Evolutionary conservation across 129 eudicot genomes (phyloP).

Genomic region (Pulicaria dysenterica): DNA sequence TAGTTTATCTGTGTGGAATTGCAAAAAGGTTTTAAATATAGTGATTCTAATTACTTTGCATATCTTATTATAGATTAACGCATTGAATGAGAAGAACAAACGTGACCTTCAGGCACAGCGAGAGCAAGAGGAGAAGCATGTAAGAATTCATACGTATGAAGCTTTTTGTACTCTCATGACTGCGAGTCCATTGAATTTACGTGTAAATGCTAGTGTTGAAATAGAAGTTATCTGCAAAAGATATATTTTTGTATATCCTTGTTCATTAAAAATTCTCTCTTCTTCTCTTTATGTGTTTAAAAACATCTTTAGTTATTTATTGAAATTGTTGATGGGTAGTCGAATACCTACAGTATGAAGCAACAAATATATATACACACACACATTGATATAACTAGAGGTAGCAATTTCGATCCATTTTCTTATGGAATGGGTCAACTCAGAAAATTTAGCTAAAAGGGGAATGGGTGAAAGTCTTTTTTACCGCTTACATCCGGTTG

Average conservation of each 20-base stretch:
- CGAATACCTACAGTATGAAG: neutral
- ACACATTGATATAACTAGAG: no score
- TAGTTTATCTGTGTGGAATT: no score
- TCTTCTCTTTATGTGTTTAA: neutral
- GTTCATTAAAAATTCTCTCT: slow-evolving; percentile 3
- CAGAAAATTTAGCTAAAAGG: neutral
- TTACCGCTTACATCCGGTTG: neutral
- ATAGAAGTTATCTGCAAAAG: neutral
- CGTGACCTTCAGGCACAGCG: slow-evolving; percentile 72
- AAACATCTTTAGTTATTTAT: neutral
- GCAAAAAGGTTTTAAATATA: neutral
- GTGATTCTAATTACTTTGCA: slow-evolving; percentile 16
- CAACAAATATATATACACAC: no score
- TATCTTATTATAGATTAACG: slow-evolving; percentile 69
- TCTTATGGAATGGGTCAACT: neutral
- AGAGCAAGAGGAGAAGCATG: slow-evolving; percentile 94
- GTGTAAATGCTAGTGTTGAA: slow-evolving; percentile 1
- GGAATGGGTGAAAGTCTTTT: neutral
- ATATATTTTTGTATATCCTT: neutral
- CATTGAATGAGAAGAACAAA: slow-evolving; percentile 79
- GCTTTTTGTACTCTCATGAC: neutral
- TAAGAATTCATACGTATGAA: slow-evolving; percentile 42
- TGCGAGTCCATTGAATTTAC: no score
- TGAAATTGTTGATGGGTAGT: neutral
- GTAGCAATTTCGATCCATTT: no score